Base-by-base conservation (phyloP, 495 filamentous ascomycete species). In the Sabuloglossum arenarium region DNA sequence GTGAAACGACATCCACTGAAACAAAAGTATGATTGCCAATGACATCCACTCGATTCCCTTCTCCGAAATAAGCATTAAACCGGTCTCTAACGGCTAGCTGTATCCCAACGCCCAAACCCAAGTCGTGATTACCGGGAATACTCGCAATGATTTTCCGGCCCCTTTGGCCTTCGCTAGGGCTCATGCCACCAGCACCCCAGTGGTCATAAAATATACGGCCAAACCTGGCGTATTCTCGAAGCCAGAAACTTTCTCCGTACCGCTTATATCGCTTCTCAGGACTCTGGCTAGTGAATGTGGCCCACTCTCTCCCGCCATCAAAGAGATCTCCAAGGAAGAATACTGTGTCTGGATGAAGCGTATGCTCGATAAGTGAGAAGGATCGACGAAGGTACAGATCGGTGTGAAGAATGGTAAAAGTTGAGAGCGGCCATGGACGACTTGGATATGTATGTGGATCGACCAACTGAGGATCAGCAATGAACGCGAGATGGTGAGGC, bases 401-500 rank as follows among this genome's bases (percentile, higher is more conserved):
- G 6, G 87, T 94, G 63, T 93, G 82, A 55, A 74, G 69, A 32
- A 89, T 74, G 0, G 90, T 96, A 50, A 91, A 65, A 1, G 81
- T 75, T 23, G 80, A 85, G 5, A 97, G 67, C 19, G 86, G 83
- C 86, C 89, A 91, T 39, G 91, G 91, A 42, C 93, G 84, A 50
- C 84, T 91, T 19, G 91, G 85, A 65, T 99, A 97, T 14, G 88
- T 91, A 65, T 99, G 91, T 29, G 90, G 86, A 68, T 99, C 93
- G 62, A 95, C 87, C 32, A 99, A 75, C 66, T 99, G 93, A n/a
- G 93, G 93, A 65, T 99, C 93, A 39, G 93, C 89, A 57, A 99
- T 72, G 62, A 99, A 82, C 53, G 83, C 77, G 56, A 96, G 73
- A 64, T 83, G 86, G 68, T 97, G 88, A 1, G 93, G 93, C 27